phyloP scores from a whole-genome alignment of 2,329 filamentous ascomycete genomes.

The Colletotrichum kahawae region DNA sequence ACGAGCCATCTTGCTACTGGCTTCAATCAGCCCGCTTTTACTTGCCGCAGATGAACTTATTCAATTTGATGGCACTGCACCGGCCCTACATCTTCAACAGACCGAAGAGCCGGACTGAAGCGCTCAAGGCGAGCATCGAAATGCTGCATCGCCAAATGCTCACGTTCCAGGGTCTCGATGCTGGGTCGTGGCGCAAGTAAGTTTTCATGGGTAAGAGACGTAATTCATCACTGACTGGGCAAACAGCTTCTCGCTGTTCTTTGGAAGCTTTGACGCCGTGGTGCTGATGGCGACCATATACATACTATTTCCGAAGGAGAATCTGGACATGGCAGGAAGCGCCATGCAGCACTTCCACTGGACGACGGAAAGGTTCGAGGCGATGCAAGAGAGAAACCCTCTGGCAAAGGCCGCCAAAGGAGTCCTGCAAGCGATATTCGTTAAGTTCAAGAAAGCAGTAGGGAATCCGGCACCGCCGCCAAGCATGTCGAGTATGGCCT shows the following conservation, averaged over 20 bases:
- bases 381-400: slow-evolving; percentile 57
- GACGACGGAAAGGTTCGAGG: slow-evolving; percentile 63
- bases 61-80: slow-evolving; percentile 65
- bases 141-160: slow-evolving; percentile 60
- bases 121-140: slow-evolving; percentile 58
- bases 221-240: neutral
- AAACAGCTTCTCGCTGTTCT: slow-evolving; percentile 59
- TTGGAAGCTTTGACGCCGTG: slow-evolving; percentile 68
- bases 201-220: slow-evolving; percentile 9
- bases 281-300: slow-evolving; percentile 66
- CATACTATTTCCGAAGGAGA: slow-evolving; percentile 64
- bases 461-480: slow-evolving; percentile 29
- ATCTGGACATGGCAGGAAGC: slow-evolving; percentile 49
- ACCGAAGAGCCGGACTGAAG: slow-evolving; percentile 56
- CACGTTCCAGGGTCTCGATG: slow-evolving; percentile 52
- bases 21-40: slow-evolving; percentile 50
- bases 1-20: slow-evolving; percentile 58
- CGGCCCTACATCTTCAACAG: slow-evolving; percentile 67
- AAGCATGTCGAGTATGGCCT: slow-evolving; percentile 14
- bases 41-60: slow-evolving; percentile 51
- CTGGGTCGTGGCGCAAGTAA: slow-evolving; percentile 53
- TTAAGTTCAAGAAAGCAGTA: slow-evolving; percentile 57
- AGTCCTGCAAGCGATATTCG: slow-evolving; percentile 59
- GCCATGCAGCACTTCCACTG: slow-evolving; percentile 63
- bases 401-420: slow-evolving; percentile 59